Evolutionary conservation across 148 eudicot genomes (phyloP), one percentile per base, ranked within the genome.

Genomic region (Rhododendron vialii): DNA sequence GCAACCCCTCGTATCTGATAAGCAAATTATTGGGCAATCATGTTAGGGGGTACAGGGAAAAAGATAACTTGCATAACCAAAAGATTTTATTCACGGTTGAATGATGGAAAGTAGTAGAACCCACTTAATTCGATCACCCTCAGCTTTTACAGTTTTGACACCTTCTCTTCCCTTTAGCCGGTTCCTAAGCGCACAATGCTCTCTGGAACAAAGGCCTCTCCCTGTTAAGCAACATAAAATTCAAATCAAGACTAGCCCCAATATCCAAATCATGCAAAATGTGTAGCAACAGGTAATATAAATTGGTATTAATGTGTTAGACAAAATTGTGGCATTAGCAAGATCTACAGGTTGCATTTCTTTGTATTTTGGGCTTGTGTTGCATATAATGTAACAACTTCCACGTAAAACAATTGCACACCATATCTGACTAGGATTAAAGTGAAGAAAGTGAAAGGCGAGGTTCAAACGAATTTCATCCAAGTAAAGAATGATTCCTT

Each of bases 191-290:
- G 95, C 82, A 97, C 98, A 76, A 94, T 92, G 83, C 93, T 92
- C 89, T 95, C 99, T 0, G 98, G 99, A 79, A 97, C 95, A 89
- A 94, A 92, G 55, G 99, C 98, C 90, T 97, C 99, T 7, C 99
- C 99, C 98, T 97, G 93, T 83, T 17, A 50, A 86, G 50, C 75
- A 59, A 61, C 61, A 24, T 28, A 83, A 65, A 50, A 41, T 38
- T 2, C 61, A 47, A n/a, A 35, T 57, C n/a, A 26, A 80, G 55
- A 82, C 26, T 30, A 57, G 10, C 9, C 71, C 10, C 7, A 50
- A 28, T 3, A 80, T 50, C 24, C 24, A 57, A 59, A 36, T 55
- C 38, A 13, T n/a, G 36, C 4, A 83, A 47, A 78, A 69, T 35
- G 30, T 36, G 45, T 35, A 53, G 24, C 30, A 77, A 18, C 26